These are phyloP conservation scores for Sugiyamaella marilandica DNA, from an alignment of 805 yeast species.

Conservation along the genomic window DNA sequence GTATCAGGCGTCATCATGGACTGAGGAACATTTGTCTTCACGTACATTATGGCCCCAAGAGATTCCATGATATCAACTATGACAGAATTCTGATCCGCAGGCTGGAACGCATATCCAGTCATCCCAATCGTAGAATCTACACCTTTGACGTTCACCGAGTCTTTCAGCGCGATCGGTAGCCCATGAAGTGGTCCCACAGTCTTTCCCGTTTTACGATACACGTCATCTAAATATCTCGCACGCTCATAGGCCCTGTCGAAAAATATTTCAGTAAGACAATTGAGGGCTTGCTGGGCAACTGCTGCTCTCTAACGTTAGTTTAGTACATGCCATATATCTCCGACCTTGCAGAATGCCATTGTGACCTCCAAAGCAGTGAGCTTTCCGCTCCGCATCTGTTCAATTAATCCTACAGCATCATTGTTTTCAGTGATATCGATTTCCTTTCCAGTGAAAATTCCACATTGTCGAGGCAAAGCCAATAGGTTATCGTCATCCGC, in stretches of 20 bases:
- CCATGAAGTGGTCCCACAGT: slow-evolving; percentile 62
- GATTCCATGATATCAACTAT: slow-evolving; percentile 39
- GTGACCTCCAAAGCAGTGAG: neutral
- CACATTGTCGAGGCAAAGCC: neutral
- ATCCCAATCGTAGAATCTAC: slow-evolving; percentile 46
- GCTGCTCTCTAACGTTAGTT: neutral
- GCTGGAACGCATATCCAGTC: slow-evolving; percentile 34
- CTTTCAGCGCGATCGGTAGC: slow-evolving; percentile 58
- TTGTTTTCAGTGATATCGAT: neutral
- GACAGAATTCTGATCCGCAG: slow-evolving; percentile 29
- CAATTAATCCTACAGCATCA: neutral
- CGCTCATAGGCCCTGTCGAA: neutral
- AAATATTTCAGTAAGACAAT: neutral
- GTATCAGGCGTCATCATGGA: slow-evolving; percentile 50
- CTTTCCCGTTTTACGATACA: neutral
- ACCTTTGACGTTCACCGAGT: slow-evolving; percentile 39
- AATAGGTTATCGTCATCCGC: neutral
- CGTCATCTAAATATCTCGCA: neutral
- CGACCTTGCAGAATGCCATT: neutral
- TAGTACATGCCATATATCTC: too few relatives aligned
- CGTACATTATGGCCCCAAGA: slow-evolving; percentile 50
- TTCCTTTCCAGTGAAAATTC: neutral
- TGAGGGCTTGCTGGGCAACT: neutral
- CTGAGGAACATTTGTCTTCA: slow-evolving; percentile 50
- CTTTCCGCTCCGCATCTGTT: neutral